Conservation (phyloP, 495 filamentous ascomycete species). For the Penicillium antarcticum region DNA sequence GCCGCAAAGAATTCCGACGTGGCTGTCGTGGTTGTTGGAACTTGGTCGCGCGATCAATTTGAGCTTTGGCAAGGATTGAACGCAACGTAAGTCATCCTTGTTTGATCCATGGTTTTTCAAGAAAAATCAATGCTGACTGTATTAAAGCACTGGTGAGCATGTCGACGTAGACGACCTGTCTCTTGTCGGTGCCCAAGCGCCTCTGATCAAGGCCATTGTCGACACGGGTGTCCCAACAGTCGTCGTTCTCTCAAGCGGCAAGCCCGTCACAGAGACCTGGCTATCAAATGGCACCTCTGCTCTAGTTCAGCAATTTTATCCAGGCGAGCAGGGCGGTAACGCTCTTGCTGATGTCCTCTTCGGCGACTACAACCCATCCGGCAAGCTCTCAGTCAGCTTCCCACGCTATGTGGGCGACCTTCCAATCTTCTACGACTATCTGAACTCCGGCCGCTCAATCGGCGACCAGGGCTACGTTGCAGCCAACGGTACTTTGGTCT, state of each 20-base stretch:
- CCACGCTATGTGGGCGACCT: constrained; percentile 62
- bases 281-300: constrained; percentile 57
- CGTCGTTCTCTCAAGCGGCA: constrained; percentile 66
- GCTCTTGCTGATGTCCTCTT: constrained; percentile 66
- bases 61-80: constrained; percentile 67
- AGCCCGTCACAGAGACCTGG: constrained; percentile 68
- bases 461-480: constrained; percentile 46
- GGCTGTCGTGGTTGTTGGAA: constrained; percentile 68
- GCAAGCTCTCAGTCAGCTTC: constrained; percentile 66
- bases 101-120: not conserved
- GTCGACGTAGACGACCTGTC: constrained; percentile 59
- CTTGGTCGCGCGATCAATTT: constrained; percentile 68
- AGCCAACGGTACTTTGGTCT: constrained; percentile 57
- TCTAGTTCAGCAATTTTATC: constrained; percentile 69
- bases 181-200: constrained; percentile 67
- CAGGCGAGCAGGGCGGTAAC: constrained; percentile 59
- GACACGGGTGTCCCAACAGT: constrained; percentile 64
- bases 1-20: constrained; percentile 64
- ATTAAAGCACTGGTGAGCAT: constrained; percentile 62
- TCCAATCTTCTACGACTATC: constrained; percentile 68
- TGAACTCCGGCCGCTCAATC: constrained; percentile 58
- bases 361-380: constrained; percentile 62
- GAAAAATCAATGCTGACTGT: not conserved
- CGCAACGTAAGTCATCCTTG: constrained; percentile 44
- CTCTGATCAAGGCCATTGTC: constrained; percentile 60